Evolutionary conservation across 208 protist genomes (phyloP).

Genomic region (Leishmania aethiopica): DNA sequence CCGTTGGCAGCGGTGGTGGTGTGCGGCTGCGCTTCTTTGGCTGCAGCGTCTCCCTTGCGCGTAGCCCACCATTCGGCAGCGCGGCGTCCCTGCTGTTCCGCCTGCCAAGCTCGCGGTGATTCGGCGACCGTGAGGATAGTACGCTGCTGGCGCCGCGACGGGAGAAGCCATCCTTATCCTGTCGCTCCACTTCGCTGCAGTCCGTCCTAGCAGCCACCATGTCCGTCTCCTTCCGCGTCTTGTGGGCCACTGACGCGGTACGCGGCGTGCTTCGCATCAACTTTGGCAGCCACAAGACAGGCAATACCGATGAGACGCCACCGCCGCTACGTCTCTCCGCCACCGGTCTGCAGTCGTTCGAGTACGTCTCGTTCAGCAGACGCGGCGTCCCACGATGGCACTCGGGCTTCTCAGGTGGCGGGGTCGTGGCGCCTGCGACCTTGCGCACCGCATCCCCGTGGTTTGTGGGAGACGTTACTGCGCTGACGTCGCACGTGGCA

Average conservation of each 20-base stretch:
- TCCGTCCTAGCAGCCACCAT: not conserved
- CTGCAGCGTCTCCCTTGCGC: conserved; percentile 26
- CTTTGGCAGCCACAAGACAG: conserved; percentile 7
- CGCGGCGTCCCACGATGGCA: conserved; percentile 6
- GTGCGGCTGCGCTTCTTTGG: conserved; percentile 28
- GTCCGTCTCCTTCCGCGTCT: not conserved
- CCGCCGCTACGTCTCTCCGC: conserved; percentile 1
- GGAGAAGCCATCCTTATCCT: too few relatives aligned
- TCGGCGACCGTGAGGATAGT: not conserved
- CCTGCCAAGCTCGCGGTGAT: not conserved
- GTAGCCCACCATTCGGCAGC: conserved; percentile 3
- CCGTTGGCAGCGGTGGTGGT: conserved; percentile 25
- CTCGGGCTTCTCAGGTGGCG: not conserved
- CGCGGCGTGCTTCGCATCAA: conserved; percentile 2
- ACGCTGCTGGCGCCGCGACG: not conserved
- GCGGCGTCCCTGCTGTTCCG: not conserved
- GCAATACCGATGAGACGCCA: not conserved
- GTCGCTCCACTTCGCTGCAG: not conserved
- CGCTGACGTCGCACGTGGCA: not conserved
- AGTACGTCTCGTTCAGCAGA: conserved; percentile 13
- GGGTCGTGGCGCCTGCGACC: not conserved
- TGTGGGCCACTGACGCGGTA: not conserved
- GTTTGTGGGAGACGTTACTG: not conserved
- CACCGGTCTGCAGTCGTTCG: conserved; percentile 10
- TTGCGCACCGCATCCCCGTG: not conserved